Conservation (phyloP, 1,284 basidiomycete species). For the Ustilago trichophora region DNA sequence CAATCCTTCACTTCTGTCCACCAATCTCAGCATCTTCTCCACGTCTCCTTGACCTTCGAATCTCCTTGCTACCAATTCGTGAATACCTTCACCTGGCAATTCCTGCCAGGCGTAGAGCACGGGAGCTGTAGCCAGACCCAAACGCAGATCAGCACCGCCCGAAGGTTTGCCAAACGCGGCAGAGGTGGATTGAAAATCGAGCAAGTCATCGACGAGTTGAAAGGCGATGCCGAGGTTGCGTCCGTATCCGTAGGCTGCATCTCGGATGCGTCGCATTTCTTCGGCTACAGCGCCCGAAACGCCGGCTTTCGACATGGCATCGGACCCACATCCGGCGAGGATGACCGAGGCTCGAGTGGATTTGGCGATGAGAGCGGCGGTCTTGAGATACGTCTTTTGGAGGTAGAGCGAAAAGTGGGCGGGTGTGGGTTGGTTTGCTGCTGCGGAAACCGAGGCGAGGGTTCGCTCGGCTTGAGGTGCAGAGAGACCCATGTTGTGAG, state of each 20-base stretch:
- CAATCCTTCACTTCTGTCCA: conserved; percentile 53
- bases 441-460: background rate
- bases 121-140: conserved; percentile 90
- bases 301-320: conserved; percentile 68
- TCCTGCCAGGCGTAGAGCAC: conserved; percentile 95
- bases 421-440: conserved; percentile 57
- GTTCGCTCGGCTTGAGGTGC: conserved; percentile 3
- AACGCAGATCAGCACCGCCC: conserved; percentile 81
- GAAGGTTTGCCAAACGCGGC: conserved; percentile 80
- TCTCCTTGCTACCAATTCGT: conserved; percentile 81
- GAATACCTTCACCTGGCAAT: conserved; percentile 72
- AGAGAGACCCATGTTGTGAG: conserved; percentile 31
- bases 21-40: conserved; percentile 69
- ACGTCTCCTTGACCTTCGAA: conserved; percentile 85
- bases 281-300: conserved; percentile 15
- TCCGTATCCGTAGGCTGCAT: conserved; percentile 91
- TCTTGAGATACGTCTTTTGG: conserved; percentile 94
- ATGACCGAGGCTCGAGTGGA: conserved; percentile 86
- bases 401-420: conserved; percentile 87
- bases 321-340: conserved; percentile 80
- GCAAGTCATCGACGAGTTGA: conserved; percentile 88
- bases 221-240: conserved; percentile 79
- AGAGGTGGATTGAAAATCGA: conserved; percentile 80
- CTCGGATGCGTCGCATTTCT: conserved; percentile 75
- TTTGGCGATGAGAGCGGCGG: conserved; percentile 94